Percentiles rank a stretch among this genome's conserved stretches.
phyloP scores from a whole-genome alignment of 441 rosid genomes.

The Adansonia gregorii region DNA sequence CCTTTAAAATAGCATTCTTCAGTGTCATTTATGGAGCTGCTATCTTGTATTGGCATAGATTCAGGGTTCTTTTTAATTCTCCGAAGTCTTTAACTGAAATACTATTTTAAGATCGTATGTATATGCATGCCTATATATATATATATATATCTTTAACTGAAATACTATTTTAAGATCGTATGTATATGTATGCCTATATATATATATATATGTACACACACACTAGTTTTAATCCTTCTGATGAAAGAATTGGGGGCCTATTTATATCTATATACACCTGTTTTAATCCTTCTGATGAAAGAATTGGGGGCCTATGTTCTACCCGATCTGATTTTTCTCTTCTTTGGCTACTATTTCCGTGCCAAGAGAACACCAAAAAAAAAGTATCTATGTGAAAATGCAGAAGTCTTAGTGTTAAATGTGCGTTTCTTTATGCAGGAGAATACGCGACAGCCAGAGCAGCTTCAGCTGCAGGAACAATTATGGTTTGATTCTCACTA shows the following conservation, averaged over 20 bases:
- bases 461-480: constrained; percentile 82
- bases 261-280: too few relatives aligned
- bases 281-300: too few relatives aligned
- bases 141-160: neutral
- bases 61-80: neutral
- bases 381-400: neutral
- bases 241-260: neutral
- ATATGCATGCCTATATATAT: neutral
- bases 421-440: constrained; percentile 49
- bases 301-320: neutral
- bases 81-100: neutral
- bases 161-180: neutral
- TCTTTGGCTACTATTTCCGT: neutral
- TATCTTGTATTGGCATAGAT: neutral
- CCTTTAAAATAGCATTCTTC: neutral
- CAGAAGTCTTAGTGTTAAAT: constrained; percentile 12
- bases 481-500: constrained; percentile 59
- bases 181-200: neutral
- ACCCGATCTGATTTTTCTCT: neutral
- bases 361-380: neutral
- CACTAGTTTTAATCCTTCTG: neutral
- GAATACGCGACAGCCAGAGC: constrained; percentile 95
- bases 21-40: neutral
- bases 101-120: neutral
- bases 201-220: too few relatives aligned